A percentile compares a stretch with the other conserved stretches of the same genome.
Evolutionary conservation across 2,329 filamentous ascomycete species (phyloP).

Genomic region (Penicillium sclerotigenum): DNA sequence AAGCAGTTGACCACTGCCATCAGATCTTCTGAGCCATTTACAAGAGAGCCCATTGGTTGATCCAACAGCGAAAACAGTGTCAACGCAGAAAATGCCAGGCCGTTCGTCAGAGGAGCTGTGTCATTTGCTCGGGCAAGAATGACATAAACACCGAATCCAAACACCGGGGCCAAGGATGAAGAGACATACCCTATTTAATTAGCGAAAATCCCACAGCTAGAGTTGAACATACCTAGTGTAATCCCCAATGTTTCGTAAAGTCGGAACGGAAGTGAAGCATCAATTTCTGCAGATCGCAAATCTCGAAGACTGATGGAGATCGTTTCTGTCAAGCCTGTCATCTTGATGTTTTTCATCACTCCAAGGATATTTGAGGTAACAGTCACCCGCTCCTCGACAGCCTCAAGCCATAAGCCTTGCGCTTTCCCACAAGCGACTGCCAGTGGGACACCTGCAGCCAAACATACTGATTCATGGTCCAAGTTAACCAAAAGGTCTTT

Average conservation of each 20-base stretch:
- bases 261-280: slow-evolving; percentile 13
- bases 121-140: slow-evolving; percentile 11
- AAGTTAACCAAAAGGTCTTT: not conserved
- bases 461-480: slow-evolving; percentile 4
- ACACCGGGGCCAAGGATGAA: slow-evolving; percentile 12
- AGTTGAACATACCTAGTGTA: slow-evolving; percentile 12
- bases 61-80: slow-evolving; percentile 21
- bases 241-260: slow-evolving; percentile 12
- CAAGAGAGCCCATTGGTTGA: slow-evolving; percentile 15
- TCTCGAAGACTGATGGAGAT: slow-evolving; percentile 14
- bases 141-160: slow-evolving; percentile 18
- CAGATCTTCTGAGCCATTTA: slow-evolving; percentile 15
- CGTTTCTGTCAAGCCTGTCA: slow-evolving; percentile 18
- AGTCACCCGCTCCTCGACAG: slow-evolving; percentile 17
- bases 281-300: slow-evolving; percentile 14
- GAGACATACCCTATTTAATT: slow-evolving; percentile 18
- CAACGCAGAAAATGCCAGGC: slow-evolving; percentile 18
- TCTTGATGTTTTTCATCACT: slow-evolving; percentile 23
- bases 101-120: slow-evolving; percentile 15
- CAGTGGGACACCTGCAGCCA: slow-evolving; percentile 15
- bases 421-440: slow-evolving; percentile 16
- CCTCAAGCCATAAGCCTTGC: slow-evolving; percentile 19
- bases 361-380: slow-evolving; percentile 22
- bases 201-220: not conserved
- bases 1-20: slow-evolving; percentile 20